A percentile compares a stretch with the other conserved stretches of the same genome.
Conservation (phyloP, 768 basidiomycete genomes). For the Leccinum rimulosum region DNA sequence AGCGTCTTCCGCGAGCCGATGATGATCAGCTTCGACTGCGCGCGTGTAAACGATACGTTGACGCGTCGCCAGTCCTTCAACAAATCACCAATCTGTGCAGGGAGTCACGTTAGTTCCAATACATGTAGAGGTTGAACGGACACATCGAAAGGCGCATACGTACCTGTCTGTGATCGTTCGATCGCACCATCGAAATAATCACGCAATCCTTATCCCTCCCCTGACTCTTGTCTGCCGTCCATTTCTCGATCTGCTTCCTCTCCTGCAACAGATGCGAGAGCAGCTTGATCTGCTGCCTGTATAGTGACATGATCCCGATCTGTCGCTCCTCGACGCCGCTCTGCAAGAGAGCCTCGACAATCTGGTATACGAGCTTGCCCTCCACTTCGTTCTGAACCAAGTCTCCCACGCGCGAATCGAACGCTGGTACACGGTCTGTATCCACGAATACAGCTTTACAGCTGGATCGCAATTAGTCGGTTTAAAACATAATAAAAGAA, state of each 20-base stretch:
- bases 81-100: constrained; percentile 78
- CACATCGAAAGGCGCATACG: constrained; percentile 24
- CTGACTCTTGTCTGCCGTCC: constrained; percentile 93
- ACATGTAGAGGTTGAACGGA: not conserved
- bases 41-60: constrained; percentile 96
- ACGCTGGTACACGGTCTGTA: constrained; percentile 78
- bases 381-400: constrained; percentile 89
- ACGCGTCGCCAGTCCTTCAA: constrained; percentile 94
- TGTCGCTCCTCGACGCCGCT: constrained; percentile 67
- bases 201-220: constrained; percentile 96
- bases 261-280: constrained; percentile 61
- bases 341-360: constrained; percentile 60
- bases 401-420: constrained; percentile 80
- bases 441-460: constrained; percentile 92
- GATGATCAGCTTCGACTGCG: constrained; percentile 85
- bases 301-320: constrained; percentile 87
- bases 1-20: constrained; percentile 86
- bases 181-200: constrained; percentile 88
- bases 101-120: not conserved
- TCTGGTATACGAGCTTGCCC: constrained; percentile 63
- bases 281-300: constrained; percentile 94
- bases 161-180: constrained; percentile 76
- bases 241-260: constrained; percentile 66
- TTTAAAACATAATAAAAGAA: not conserved
- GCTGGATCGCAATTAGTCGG: constrained; percentile 38